Evolutionary conservation across 768 basidiomycete species (phyloP), one percentile per base, ranked within the genome.

Genomic region (Boletus coccyginus): DNA sequence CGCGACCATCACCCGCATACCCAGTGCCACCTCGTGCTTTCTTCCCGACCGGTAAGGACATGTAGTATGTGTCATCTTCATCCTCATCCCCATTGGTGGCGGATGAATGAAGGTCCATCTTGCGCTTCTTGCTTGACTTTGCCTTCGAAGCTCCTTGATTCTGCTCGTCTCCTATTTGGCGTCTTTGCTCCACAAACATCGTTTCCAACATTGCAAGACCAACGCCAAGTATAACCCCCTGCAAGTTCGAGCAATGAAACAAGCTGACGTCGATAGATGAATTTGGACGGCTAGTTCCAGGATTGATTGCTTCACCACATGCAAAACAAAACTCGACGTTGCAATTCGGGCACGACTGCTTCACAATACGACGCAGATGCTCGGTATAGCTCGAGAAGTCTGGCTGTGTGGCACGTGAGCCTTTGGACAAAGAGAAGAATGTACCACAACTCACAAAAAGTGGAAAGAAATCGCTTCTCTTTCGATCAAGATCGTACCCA

Each of bases 171-270:
- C 66, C 60, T 5, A 59, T 35, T 40, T 76, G 74, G 45, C 74
- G 74, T 13, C 70, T 69, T 57, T 85, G 83, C 40, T 87, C 83
- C 36, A 77, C 70, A 66, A 87, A 95, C 36, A 80, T 72, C 52
- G 83, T 78, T 70, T 96, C 92, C 42, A 96, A 79, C 84, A 92
- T 92, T 36, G 84, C 84, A 43, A 96, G 80, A 10, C 95, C 94
- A 39, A 96, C 80, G n/a, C 94, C 95, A 7, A 98, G 77, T 60
- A 97, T 86, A 14, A 92, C 83, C 39, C 94, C 95, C 73, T 97
- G 90, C 36, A 96, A 69, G 66, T 92, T 90, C 7, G 91, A 81
- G 71, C 94, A 97, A 73, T 97, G 94, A 67, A 95, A 92, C 55
- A 96, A 73, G 13, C 80, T 78, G 52, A 83, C 81, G 44, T 84